phyloP scores from a whole-genome alignment of 1,284 basidiomycete species.

The Malassezia obtusa region DNA sequence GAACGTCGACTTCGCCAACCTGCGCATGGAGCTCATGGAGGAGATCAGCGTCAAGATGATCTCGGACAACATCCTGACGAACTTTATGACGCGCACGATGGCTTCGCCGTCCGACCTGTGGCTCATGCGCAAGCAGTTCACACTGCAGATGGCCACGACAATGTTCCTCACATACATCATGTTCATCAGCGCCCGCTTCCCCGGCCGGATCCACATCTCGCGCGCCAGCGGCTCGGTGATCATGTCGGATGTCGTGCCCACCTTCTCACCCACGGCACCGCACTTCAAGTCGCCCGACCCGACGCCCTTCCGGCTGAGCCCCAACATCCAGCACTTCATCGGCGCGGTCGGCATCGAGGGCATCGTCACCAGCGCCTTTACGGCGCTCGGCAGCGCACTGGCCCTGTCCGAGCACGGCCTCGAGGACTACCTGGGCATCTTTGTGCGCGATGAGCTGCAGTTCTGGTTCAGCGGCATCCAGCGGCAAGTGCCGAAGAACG shows the following conservation, averaged over 20 bases:
- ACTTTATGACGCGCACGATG: conserved; percentile 89
- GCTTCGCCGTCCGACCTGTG: conserved; percentile 74
- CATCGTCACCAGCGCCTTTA: conserved; percentile 70
- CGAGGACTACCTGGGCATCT: conserved; percentile 77
- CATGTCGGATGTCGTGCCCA: conserved; percentile 45
- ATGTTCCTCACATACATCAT: conserved; percentile 89
- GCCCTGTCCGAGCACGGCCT: conserved; percentile 85
- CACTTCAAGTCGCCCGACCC: conserved; percentile 69
- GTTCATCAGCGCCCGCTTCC: conserved; percentile 72
- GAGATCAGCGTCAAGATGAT: conserved; percentile 82
- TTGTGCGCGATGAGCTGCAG: conserved; percentile 83
- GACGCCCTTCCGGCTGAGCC: conserved; percentile 92
- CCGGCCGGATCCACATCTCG: conserved; percentile 77
- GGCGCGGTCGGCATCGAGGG: conserved; percentile 84
- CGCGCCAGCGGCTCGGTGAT: conserved; percentile 52
- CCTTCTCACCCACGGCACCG: conserved; percentile 56
- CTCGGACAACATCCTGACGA: conserved; percentile 73
- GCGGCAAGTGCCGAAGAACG: conserved; percentile 23
- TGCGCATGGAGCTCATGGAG: conserved; percentile 81
- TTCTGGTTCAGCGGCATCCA: conserved; percentile 54
- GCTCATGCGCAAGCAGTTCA: conserved; percentile 95
- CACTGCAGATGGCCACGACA: conserved; percentile 73
- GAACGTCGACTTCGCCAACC: conserved; percentile 57
- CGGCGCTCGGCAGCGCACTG: conserved; percentile 80
- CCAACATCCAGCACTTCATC: conserved; percentile 89